These are phyloP conservation scores for Penicillium bialowiezense DNA, from an alignment of 495 filamentous ascomycete genomes.

Conservation along the genomic window DNA sequence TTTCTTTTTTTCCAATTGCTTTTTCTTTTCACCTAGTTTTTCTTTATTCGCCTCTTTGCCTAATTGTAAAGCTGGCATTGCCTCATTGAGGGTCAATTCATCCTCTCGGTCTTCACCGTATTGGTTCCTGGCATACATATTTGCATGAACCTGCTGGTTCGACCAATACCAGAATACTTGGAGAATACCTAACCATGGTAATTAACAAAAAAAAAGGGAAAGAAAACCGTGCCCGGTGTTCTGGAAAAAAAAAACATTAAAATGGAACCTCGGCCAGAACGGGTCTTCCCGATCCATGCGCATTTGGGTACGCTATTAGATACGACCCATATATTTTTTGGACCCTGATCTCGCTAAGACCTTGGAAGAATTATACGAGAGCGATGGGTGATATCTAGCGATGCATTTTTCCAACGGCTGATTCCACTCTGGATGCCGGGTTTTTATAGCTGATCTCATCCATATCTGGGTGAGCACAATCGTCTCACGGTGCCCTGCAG, in stretches of 20 bases:
- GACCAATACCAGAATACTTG: conserved; percentile 2
- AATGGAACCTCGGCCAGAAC: neutral
- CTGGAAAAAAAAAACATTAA: neutral
- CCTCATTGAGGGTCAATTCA: neutral
- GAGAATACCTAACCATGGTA: too few species aligned
- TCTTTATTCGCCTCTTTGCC: neutral
- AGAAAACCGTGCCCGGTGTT: neutral
- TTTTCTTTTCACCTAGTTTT: neutral
- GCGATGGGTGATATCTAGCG: too few species aligned
- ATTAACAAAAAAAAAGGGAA: neutral
- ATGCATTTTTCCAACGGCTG: neutral
- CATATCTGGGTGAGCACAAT: neutral
- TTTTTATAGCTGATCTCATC: neutral
- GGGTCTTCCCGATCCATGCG: conserved; percentile 1
- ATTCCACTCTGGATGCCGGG: neutral
- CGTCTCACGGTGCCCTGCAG: neutral
- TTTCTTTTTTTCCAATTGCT: neutral
- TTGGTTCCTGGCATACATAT: too few species aligned
- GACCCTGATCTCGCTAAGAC: neutral
- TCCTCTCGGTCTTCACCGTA: too few species aligned
- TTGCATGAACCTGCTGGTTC: neutral
- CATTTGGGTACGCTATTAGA: neutral
- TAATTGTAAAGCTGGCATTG: neutral
- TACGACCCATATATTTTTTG: conserved; percentile 1
- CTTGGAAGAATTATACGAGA: neutral